Conservation (phyloP, 441 rosid species). For the Populus tomentosa region DNA sequence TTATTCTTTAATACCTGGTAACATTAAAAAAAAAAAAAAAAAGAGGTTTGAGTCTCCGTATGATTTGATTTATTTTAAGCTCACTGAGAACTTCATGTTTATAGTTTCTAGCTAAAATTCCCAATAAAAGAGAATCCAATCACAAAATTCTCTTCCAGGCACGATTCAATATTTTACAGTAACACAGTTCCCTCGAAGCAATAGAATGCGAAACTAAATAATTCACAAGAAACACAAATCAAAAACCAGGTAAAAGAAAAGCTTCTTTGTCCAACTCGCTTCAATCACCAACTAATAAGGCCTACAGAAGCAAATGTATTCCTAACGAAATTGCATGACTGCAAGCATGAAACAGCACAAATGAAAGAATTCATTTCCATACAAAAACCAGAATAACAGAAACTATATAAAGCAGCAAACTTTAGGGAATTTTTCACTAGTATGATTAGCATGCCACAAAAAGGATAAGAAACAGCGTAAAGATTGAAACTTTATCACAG, state of each 20-base stretch:
- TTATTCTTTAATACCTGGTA: slow-evolving; percentile 9
- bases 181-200: neutral
- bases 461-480: neutral
- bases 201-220: neutral
- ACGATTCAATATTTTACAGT: neutral
- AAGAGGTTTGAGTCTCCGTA: no score
- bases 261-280: neutral
- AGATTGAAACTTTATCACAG: neutral
- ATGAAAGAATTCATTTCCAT: neutral
- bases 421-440: neutral
- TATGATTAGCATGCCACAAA: neutral
- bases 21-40: no score
- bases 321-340: neutral
- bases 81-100: no score
- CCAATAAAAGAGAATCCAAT: neutral
- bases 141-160: neutral
- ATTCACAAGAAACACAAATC: neutral
- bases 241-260: neutral
- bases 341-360: neutral
- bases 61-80: no score
- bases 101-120: no score
- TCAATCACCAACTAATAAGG: neutral
- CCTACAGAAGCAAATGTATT: neutral
- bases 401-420: neutral
- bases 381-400: neutral